phyloP scores from a whole-genome alignment of 805 yeast species.

The Zygoascus ofunaensis region DNA sequence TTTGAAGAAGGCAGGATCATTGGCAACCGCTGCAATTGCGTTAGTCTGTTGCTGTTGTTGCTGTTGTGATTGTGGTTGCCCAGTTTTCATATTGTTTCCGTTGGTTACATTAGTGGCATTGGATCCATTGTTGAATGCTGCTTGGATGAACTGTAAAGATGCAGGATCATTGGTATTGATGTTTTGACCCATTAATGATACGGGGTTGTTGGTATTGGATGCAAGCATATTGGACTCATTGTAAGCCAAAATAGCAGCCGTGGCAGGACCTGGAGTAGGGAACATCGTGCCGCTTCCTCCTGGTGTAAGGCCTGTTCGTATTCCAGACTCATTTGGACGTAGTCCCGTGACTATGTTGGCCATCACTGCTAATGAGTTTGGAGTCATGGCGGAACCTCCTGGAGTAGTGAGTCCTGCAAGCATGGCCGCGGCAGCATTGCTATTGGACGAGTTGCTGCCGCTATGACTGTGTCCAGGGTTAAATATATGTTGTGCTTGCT shows the following conservation, averaged over 20 bases:
- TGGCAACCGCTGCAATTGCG: too few relatives aligned
- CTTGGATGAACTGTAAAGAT: background rate
- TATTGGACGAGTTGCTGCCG: background rate
- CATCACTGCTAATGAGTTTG: slow-evolving; percentile 3
- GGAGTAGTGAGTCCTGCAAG: slow-evolving; percentile 2
- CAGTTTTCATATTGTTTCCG: background rate
- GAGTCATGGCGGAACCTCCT: slow-evolving; percentile 3
- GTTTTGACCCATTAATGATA: background rate
- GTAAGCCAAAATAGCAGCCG: slow-evolving; percentile 29
- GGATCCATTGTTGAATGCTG: background rate
- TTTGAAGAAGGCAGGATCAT: too few relatives aligned
- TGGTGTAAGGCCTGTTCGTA: slow-evolving; percentile 37
- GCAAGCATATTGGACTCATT: slow-evolving; percentile 3
- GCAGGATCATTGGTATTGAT: background rate
- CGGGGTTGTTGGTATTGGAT: background rate
- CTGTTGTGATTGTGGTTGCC: slow-evolving; percentile 3
- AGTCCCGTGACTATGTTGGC: slow-evolving; percentile 2
- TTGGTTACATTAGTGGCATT: background rate
- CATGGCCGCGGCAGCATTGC: background rate
- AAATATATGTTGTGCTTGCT: slow-evolving; percentile 3
- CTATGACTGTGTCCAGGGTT: background rate
- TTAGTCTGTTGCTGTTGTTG: background rate
- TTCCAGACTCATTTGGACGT: slow-evolving; percentile 8
- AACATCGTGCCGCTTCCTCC: slow-evolving; percentile 29
- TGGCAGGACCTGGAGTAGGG: slow-evolving; percentile 30